These are phyloP conservation scores for Hirsutella minnesotensis DNA, from an alignment of 2,329 filamentous ascomycete genomes.

Conservation along the genomic window DNA sequence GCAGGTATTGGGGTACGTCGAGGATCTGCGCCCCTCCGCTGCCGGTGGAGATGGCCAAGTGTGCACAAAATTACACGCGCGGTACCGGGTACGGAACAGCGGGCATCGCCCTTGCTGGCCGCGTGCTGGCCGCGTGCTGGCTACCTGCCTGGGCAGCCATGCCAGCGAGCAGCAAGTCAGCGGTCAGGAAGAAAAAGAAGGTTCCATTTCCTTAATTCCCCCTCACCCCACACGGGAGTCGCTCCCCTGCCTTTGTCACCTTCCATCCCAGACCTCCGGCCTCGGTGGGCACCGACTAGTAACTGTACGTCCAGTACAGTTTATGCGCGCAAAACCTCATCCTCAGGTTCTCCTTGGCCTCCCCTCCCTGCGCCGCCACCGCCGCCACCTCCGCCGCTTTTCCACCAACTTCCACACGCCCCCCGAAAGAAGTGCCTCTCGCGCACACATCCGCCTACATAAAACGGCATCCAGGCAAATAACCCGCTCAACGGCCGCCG, in stretches of 20 bases:
- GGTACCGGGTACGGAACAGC: too few relatives aligned
- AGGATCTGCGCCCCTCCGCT: too few relatives aligned
- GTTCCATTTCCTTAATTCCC: neutral
- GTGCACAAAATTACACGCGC: too few relatives aligned
- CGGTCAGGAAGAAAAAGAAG: neutral
- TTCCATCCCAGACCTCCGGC: neutral
- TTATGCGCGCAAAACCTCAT: neutral
- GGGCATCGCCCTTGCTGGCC: too few relatives aligned
- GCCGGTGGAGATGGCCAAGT: too few relatives aligned
- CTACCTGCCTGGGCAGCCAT: too few relatives aligned
- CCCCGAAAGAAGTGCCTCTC: neutral
- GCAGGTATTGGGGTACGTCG: too few relatives aligned
- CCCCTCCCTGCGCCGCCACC: neutral
- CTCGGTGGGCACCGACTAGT: neutral
- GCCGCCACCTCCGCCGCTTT: neutral
- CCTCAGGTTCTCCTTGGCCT: neutral
- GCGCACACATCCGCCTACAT: neutral
- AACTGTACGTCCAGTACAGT: neutral
- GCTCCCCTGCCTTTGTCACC: neutral
- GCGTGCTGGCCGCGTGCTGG: too few relatives aligned
- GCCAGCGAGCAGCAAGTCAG: neutral
- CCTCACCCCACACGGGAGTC: slow-evolving; percentile 1
- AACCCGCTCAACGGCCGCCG: neutral
- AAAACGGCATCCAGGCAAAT: neutral
- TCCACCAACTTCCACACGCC: neutral